phyloP scores from a whole-genome alignment of 495 filamentous ascomycete genomes.

The Lepidopterella palustris region DNA sequence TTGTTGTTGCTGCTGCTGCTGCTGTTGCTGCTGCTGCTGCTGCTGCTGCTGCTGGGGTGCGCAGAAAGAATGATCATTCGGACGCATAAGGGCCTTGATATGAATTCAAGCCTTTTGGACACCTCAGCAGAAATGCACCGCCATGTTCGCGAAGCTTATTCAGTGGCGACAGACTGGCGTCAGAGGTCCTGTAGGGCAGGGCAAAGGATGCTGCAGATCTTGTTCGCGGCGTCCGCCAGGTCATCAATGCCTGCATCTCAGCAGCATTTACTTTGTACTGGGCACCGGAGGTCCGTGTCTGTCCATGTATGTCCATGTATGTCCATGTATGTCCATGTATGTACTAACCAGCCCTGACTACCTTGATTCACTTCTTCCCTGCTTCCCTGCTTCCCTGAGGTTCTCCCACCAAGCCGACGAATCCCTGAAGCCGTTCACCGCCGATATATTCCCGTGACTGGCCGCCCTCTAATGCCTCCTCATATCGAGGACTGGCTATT shows the following conservation, averaged over 20 bases:
- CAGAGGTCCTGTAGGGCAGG: conserved; percentile 27
- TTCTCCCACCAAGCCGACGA: neutral
- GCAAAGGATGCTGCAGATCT: conserved; percentile 29
- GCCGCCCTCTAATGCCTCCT: no score
- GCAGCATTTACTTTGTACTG: neutral
- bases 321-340: no score
- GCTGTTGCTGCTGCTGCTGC: no score
- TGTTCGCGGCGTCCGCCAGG: conserved; percentile 29
- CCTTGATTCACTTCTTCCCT: no score
- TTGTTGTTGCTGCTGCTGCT: no score
- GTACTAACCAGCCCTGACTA: no score
- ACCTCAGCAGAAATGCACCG: conserved; percentile 30
- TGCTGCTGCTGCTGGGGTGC: conserved; percentile 3
- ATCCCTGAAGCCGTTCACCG: conserved; percentile 29
- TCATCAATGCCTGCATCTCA: conserved; percentile 21
- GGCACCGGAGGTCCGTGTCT: conserved; percentile 5
- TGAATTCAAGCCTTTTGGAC: conserved; percentile 29
- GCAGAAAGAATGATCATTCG: conserved; percentile 5
- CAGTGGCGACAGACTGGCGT: conserved; percentile 24
- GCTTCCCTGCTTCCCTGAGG: neutral
- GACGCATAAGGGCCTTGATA: neutral
- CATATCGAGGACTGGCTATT: conserved; percentile 12
- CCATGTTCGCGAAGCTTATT: conserved; percentile 29
- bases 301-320: no score
- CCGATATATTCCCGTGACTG: conserved; percentile 15